Base-by-base conservation (phyloP, 2,329 filamentous ascomycete species). In the Grosmannia serpens region DNA sequence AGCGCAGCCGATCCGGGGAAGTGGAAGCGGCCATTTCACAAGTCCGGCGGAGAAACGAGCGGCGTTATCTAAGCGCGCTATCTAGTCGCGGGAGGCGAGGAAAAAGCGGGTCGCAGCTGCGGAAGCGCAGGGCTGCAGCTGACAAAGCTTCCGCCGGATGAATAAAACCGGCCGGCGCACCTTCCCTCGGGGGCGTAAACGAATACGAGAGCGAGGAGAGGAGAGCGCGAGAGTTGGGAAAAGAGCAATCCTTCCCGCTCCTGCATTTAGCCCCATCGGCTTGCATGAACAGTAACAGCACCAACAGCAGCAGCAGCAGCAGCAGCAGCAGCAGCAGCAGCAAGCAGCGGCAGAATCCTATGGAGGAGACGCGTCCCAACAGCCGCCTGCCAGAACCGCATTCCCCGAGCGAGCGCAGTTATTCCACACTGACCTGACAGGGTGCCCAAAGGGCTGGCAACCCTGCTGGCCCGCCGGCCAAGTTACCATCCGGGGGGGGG, bases 1-100 rank as follows among this genome's bases (percentile, higher is more conserved):
- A 47, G 22, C 44, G 22, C n/a, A 47, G 9, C 22, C 44, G 44
- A 47, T 26, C 46, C 24, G 46, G 46, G 46, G 46, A 26, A 49
- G 46, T 15, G 46, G 22, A 49, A 49, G 41, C 41, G 35, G 15
- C 20, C 9, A n/a, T 27, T 27, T 27, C 22, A 13, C n/a, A 10
- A 49, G 46, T 15, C 33, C 31, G 17, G 17, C 27, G 27, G 50
- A 53, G 27, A 22, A 10, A 38, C 22, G 24, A 6, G 4, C 46
- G 24, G 22, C 22, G 22, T 55, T 55, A 55, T 55, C 53, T 55
- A 55, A 27, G 6, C 53, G 53, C 33, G 22, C 47, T 55, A 55
- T 55, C 53, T 55, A 55, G n/a, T 6, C 53, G 38, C 53, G 24
- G n/a, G 4, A 4, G 20, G 15, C 10, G 4, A 4, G 20, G 15